Conservation (phyloP, 225 moss, liverwort and hornwort genomes). For the Thuidium tamariscinum region DNA sequence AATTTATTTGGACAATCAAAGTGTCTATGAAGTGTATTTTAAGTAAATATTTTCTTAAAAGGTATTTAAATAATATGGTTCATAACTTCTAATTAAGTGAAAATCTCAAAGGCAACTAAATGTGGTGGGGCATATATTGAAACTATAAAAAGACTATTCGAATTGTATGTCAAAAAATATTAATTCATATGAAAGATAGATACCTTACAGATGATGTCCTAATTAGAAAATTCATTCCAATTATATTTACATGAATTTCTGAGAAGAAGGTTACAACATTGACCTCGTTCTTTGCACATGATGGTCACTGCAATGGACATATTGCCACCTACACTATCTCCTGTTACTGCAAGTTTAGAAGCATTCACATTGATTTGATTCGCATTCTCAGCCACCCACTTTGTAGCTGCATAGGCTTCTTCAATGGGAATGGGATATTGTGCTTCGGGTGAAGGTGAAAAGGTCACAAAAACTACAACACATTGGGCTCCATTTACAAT, state of each 20-base stretch:
- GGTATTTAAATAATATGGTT: no score
- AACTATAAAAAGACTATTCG: no score
- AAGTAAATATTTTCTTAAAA: no score
- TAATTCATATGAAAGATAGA: neutral
- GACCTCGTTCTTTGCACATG: constrained; percentile 20
- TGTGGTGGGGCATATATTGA: no score
- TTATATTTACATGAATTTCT: no score
- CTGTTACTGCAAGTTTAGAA: neutral
- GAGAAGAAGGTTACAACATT: neutral
- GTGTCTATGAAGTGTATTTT: neutral
- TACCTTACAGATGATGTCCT: rapidly evolving
- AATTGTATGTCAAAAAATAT: neutral
- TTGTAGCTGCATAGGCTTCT: constrained; percentile 15
- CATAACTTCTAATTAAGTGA: no score
- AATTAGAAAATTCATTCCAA: neutral
- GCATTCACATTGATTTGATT: constrained; percentile 5
- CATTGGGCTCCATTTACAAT: constrained; percentile 10
- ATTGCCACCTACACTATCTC: constrained; percentile 33
- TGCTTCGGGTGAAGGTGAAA: neutral
- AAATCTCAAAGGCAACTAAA: no score
- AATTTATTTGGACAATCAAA: neutral
- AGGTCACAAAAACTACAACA: constrained; percentile 7
- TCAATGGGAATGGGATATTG: constrained; percentile 22
- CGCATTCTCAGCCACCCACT: constrained; percentile 20
- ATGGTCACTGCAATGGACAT: constrained; percentile 36